Evolutionary conservation across 148 eudicot species (phyloP).

Genomic region (Suaeda aralocaspica): DNA sequence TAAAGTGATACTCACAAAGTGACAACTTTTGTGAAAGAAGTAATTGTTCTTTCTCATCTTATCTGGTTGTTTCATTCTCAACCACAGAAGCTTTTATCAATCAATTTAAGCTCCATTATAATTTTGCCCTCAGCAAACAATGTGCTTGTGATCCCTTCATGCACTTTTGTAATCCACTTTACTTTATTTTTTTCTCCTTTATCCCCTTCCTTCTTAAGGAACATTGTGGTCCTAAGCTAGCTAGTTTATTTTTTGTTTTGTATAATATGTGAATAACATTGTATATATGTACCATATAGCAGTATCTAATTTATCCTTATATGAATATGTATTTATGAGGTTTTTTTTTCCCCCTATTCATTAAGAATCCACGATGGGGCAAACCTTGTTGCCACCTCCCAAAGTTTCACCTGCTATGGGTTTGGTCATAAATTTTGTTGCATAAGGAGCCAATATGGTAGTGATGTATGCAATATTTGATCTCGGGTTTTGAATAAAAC

Average conservation of each 20-base stretch:
- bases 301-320: no score
- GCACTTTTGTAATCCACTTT: not conserved
- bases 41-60: constrained; percentile 8
- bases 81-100: constrained; percentile 11
- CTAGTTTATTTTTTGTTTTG: not conserved
- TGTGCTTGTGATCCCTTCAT: constrained; percentile 4
- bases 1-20: constrained; percentile 5
- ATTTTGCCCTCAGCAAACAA: not conserved
- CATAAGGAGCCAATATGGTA: no score
- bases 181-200: not conserved
- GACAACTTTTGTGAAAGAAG: constrained; percentile 7
- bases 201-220: not conserved
- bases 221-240: not conserved
- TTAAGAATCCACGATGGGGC: no score
- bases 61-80: constrained; percentile 7
- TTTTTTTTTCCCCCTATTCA: no score
- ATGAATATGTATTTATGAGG: no score
- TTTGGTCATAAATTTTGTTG: no score
- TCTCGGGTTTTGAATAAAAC: no score
- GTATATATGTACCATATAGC: no score
- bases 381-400: no score
- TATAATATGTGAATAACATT: no score
- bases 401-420: no score
- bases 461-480: no score
- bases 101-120: not conserved